Conservation (phyloP, 1,284 basidiomycete species). For the Rhodotorula sp. region DNA sequence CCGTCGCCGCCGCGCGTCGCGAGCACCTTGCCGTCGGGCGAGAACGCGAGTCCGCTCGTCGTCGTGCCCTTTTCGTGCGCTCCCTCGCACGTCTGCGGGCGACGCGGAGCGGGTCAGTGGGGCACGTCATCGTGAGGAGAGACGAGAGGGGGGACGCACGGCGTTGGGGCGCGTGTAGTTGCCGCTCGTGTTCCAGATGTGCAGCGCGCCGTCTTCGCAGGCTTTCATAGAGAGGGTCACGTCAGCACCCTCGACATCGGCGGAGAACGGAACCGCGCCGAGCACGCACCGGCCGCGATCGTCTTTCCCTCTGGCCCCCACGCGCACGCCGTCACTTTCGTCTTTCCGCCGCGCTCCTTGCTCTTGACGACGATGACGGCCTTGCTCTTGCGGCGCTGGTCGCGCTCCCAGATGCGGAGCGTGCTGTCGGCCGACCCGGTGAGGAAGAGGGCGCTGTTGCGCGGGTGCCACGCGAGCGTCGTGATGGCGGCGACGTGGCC, state of each 20-base stretch:
- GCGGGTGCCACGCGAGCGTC: conserved; percentile 88
- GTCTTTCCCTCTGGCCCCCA: conserved; percentile 76
- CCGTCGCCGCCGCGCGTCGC: conserved; percentile 88
- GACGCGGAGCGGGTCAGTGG: not conserved
- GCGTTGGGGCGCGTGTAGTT: conserved; percentile 84
- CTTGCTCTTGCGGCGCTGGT: conserved; percentile 85
- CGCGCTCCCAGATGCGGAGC: conserved; percentile 88
- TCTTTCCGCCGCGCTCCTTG: conserved; percentile 91
- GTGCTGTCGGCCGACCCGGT: conserved; percentile 95
- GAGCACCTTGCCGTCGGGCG: conserved; percentile 75
- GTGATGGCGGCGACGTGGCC: conserved; percentile 93
- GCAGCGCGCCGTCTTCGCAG: conserved; percentile 77
- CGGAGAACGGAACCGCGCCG: too few relatives aligned
- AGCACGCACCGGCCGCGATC: conserved; percentile 58
- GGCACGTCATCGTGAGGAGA: too few relatives aligned
- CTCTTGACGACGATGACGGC: conserved; percentile 93
- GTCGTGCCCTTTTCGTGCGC: conserved; percentile 78
- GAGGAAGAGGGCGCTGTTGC: conserved; percentile 76
- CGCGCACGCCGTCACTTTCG: conserved; percentile 78
- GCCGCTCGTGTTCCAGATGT: conserved; percentile 87
- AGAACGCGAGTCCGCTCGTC: conserved; percentile 79
- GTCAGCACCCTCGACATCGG: too few relatives aligned
- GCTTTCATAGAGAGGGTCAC: conserved; percentile 55
- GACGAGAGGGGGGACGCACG: not conserved
- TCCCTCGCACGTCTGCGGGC: conserved; percentile 63